phyloP scores from a whole-genome alignment of 139 green algal genomes.

The Chara braunii region DNA sequence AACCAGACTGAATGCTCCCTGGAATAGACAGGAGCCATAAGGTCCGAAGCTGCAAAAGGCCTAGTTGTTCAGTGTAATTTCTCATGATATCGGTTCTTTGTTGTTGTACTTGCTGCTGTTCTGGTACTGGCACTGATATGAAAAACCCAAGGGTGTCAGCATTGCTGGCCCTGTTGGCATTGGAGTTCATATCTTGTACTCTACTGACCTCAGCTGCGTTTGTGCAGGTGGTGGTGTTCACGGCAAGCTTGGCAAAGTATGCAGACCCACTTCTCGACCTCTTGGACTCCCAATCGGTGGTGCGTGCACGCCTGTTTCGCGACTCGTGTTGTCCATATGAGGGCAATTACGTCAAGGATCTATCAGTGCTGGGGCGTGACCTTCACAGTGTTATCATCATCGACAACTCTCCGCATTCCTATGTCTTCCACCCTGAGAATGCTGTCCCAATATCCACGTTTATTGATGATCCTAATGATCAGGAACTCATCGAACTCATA shows the following conservation, averaged over 20 bases:
- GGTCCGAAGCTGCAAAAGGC: too few relatives aligned
- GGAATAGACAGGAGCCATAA: too few relatives aligned
- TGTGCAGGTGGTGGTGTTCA: constrained; percentile 36
- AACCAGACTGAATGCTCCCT: too few relatives aligned
- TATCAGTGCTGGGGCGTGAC: constrained; percentile 73
- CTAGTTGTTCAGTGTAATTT: too few relatives aligned
- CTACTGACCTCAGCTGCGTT: too few relatives aligned
- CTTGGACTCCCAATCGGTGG: constrained; percentile 64
- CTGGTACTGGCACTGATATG: too few relatives aligned
- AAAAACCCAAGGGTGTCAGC: too few relatives aligned
- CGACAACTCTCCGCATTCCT: constrained; percentile 94
- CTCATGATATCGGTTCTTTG: too few relatives aligned
- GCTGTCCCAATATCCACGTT: constrained; percentile 84
- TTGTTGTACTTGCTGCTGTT: too few relatives aligned
- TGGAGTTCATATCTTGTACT: too few relatives aligned
- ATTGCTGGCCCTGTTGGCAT: too few relatives aligned
- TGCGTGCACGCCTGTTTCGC: constrained; percentile 86
- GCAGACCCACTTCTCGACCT: constrained; percentile 81
- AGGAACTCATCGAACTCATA: constrained; percentile 32
- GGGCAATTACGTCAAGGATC: constrained; percentile 84
- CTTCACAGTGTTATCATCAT: constrained; percentile 81
- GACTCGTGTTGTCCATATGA: constrained; percentile 83
- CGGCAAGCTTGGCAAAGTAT: constrained; percentile 56
- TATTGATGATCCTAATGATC: constrained; percentile 85
- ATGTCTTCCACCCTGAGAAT: constrained; percentile 94